Evolutionary conservation across 768 basidiomycete genomes (phyloP), one percentile per base, ranked within the genome.

Genomic region (Steccherinum ochraceum): DNA sequence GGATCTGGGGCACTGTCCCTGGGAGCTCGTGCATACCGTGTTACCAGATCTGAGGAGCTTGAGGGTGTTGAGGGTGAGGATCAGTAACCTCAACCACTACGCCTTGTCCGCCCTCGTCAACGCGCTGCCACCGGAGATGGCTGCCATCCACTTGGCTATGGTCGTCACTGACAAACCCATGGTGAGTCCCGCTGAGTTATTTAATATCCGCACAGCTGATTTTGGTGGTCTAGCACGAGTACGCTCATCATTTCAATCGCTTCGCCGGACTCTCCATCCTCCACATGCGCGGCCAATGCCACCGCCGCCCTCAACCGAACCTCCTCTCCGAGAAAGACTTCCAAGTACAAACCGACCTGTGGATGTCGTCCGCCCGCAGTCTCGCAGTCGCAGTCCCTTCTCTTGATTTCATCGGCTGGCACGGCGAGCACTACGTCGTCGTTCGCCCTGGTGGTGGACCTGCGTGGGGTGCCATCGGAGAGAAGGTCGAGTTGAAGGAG

Each of bases 391-490:
- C 64, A 23, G 56, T 84, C 0, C 77, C 76, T 3, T 72, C 73
- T 21, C 59, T 85, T 24, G 83, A 85, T 64, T 85, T 84, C 54
- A 62, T 85, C 1, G 83, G 83, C n/a, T 85, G 82, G 83, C 80
- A 85, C 63, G 80, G 81, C 35, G 83, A 84, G 66, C 80, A 84
- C 61, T 84, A 80, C 58, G 82, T 81, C 51, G 77, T 84, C 49
- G 78, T 79, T 47, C 71, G 81, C 25, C 64, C 71, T 16, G 41
- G 42, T 16, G 51, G 42, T 24, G 30, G 30, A 7, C 7, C 30
- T 7, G 10, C 18, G 5, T 43, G n/a, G n/a, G 18, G 41, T n/a
- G 7, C 10, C 7, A 27, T 26, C 19, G 52, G 46, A 18, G 59
- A 56, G 27, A 52, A 57, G 46, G 54, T 61, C 27, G 80, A 83